Evolutionary conservation across 768 basidiomycete species (phyloP).

Genomic region (Termitomyces titanicus): DNA sequence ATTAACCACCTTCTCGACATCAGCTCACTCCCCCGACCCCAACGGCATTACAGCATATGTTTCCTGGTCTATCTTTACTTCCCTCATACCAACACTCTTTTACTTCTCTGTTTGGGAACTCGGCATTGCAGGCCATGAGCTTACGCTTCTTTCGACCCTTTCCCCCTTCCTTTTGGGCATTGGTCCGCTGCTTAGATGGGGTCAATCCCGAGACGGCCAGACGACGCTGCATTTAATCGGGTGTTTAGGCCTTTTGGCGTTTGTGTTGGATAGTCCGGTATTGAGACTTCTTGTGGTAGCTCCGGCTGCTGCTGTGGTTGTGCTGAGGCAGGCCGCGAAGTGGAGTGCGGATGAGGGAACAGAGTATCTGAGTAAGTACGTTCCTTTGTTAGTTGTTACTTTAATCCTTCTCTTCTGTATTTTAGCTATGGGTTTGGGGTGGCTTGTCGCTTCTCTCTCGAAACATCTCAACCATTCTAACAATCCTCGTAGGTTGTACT

Average conservation of each 20-base stretch:
- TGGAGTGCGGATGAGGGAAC: conserved; percentile 40
- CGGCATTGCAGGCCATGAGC: conserved; percentile 78
- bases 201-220: conserved; percentile 45
- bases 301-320: conserved; percentile 44
- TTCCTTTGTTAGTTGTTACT: conserved; percentile 34
- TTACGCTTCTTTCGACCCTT: conserved; percentile 67
- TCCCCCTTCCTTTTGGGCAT: conserved; percentile 62
- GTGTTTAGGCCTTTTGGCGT: conserved; percentile 52
- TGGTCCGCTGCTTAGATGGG: conserved; percentile 39
- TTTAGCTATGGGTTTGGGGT: conserved; percentile 62
- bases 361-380: conserved; percentile 42
- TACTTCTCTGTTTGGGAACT: conserved; percentile 94
- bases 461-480: conserved; percentile 81
- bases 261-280: conserved; percentile 44
- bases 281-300: conserved; percentile 57
- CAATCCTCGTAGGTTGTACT: conserved; percentile 59
- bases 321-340: conserved; percentile 47
- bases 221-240: conserved; percentile 45
- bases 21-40: too few relatives aligned
- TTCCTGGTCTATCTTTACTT: conserved; percentile 82
- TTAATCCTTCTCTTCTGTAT: background rate
- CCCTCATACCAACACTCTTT: conserved; percentile 76
- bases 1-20: background rate
- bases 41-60: conserved; percentile 51
- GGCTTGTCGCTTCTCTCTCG: conserved; percentile 60